Conservation (phyloP, 371 early-diverging fungal species). For the Cokeromyces recurvatus region DNA sequence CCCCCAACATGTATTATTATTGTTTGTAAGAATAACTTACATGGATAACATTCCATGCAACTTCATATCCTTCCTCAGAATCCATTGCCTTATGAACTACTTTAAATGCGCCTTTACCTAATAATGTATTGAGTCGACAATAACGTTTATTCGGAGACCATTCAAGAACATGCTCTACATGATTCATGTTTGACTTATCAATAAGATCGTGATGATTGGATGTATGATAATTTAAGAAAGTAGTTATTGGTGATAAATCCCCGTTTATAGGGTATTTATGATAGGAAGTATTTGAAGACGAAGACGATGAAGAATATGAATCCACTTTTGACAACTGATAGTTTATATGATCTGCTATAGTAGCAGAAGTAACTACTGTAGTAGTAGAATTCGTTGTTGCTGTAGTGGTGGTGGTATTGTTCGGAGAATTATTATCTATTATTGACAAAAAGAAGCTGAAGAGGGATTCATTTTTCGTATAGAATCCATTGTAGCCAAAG, state of each 20-base stretch:
- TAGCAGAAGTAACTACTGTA: not conserved
- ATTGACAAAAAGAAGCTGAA: no score
- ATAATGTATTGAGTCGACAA: conserved; percentile 51
- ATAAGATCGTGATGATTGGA: conserved; percentile 22
- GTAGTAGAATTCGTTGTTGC: no score
- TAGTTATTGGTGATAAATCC: conserved; percentile 1
- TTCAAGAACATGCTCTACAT: conserved; percentile 63
- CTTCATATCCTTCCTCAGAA: conserved; percentile 86
- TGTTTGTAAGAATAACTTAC: conserved; percentile 38
- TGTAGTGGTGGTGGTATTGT: no score
- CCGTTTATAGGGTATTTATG: no score
- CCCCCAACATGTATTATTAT: conserved; percentile 32
- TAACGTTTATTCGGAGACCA: conserved; percentile 65
- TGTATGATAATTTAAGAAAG: conserved; percentile 5
- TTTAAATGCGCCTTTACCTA: conserved; percentile 83
- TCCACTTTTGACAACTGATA: conserved; percentile 12
- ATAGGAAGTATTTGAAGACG: no score
- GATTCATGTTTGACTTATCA: conserved; percentile 35
- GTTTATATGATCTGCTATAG: conserved; percentile 20
- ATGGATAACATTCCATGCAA: conserved; percentile 85
- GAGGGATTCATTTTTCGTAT: no score
- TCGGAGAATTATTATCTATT: no score
- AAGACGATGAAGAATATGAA: no score
- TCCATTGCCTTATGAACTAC: conserved; percentile 90
- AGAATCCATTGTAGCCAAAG: conserved; percentile 6